Evolutionary conservation across 768 basidiomycete genomes (phyloP).

Genomic region (Tulasnella sp.): DNA sequence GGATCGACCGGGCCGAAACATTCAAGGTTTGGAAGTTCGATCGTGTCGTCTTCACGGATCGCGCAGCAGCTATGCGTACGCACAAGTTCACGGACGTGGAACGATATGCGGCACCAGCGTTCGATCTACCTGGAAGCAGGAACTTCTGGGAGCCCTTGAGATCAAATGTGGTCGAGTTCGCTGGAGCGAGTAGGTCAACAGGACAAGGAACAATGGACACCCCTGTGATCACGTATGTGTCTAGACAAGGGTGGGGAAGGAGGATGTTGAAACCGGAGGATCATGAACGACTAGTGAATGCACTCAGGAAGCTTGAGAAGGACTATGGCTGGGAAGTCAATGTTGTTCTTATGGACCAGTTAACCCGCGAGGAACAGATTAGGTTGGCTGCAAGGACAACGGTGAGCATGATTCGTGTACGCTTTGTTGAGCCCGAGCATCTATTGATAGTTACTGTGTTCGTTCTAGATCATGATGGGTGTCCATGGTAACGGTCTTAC

Average conservation of each 20-base stretch:
- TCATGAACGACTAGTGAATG: conserved; percentile 68
- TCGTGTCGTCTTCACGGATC: conserved; percentile 78
- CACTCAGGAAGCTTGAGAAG: conserved; percentile 50
- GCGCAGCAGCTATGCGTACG: conserved; percentile 71
- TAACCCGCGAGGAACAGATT: conserved; percentile 72
- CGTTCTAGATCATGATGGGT: conserved; percentile 78
- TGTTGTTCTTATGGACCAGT: conserved; percentile 71
- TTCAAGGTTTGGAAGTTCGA: conserved; percentile 67
- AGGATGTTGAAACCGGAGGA: conserved; percentile 66
- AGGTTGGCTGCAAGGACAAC: conserved; percentile 73
- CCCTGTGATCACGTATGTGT: conserved; percentile 88
- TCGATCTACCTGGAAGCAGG: conserved; percentile 57
- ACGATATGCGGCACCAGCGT: conserved; percentile 65
- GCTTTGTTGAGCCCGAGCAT: neutral
- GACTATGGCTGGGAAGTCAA: conserved; percentile 77
- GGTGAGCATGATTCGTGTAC: conserved; percentile 33
- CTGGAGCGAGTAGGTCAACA: conserved; percentile 25
- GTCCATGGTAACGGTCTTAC: conserved; percentile 90
- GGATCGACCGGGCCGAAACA: conserved; percentile 65
- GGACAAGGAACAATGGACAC: conserved; percentile 30
- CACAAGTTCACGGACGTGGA: conserved; percentile 55
- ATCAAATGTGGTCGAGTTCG: conserved; percentile 28
- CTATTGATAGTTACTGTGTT: neutral
- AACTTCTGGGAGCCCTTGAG: conserved; percentile 70
- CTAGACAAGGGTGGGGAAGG: conserved; percentile 78